These are phyloP conservation scores for Abortiporus biennis DNA, from an alignment of 1,284 basidiomycete genomes.

Conservation along the genomic window DNA sequence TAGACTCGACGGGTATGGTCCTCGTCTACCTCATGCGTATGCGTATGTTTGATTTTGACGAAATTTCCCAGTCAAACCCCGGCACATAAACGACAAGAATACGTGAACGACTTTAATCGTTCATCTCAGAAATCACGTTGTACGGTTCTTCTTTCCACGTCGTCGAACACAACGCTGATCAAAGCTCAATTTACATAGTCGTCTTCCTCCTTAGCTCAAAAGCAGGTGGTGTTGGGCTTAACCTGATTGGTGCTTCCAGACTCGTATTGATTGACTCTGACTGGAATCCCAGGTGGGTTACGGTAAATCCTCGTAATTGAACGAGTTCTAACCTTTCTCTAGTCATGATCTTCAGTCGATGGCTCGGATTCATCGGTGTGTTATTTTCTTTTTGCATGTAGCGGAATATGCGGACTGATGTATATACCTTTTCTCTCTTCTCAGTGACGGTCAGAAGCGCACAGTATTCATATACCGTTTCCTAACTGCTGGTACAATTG, in stretches of 20 bases:
- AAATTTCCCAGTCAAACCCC: constrained; percentile 60
- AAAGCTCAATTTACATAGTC: constrained; percentile 41
- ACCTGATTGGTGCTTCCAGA: constrained; percentile 86
- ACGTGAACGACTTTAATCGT: constrained; percentile 78
- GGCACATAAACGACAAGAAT: constrained; percentile 75
- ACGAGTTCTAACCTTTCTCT: neutral
- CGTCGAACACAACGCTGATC: constrained; percentile 6
- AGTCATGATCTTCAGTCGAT: constrained; percentile 95
- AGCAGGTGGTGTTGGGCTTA: constrained; percentile 93
- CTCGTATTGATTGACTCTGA: constrained; percentile 87
- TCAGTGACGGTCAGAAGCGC: constrained; percentile 90
- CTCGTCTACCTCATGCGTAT: constrained; percentile 2
- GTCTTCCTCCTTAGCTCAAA: constrained; percentile 94
- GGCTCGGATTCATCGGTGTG: constrained; percentile 91
- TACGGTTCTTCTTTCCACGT: constrained; percentile 28
- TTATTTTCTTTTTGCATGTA: constrained; percentile 4
- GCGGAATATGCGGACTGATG: neutral
- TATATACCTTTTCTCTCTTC: constrained; percentile 7
- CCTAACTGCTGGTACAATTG: constrained; percentile 76
- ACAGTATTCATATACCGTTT: constrained; percentile 94
- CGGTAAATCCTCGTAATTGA: neutral
- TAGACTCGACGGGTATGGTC: constrained; percentile 80
- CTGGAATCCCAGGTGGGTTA: constrained; percentile 84
- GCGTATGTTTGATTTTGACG: constrained; percentile 3
- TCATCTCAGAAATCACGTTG: constrained; percentile 64